Evolutionary conservation across 192 early-diverging fungal genomes (phyloP).

Genomic region (Backusella macrospora): DNA sequence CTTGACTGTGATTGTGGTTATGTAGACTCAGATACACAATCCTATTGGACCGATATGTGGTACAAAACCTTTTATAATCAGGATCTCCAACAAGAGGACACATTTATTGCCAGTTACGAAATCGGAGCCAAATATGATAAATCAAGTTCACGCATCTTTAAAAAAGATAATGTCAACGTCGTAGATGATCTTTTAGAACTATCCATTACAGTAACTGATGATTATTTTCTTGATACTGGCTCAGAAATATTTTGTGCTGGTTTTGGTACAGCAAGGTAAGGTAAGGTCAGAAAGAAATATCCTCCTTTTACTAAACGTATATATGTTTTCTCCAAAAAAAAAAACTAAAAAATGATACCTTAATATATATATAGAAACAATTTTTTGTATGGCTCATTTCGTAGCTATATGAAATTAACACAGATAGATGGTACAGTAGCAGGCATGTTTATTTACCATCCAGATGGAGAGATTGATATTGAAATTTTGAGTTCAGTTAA

Average conservation of each 20-base stretch:
- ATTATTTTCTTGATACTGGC: not conserved
- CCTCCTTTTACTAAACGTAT: no score
- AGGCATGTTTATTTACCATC: conserved; percentile 26
- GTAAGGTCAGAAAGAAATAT: no score
- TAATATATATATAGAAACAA: conserved; percentile 1
- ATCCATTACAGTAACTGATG: conserved; percentile 11
- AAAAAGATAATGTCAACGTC: conserved; percentile 19
- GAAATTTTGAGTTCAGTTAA: conserved; percentile 25
- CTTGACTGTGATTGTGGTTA: conserved; percentile 34
- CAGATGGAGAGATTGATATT: conserved; percentile 34
- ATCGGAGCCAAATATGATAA: conserved; percentile 21
- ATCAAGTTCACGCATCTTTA: conserved; percentile 9
- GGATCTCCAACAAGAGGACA: conserved; percentile 2
- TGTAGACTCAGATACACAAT: not conserved
- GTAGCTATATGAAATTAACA: conserved; percentile 17
- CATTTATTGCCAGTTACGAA: conserved; percentile 26
- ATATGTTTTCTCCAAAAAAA: not conserved
- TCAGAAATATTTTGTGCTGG: conserved; percentile 5
- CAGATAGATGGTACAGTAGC: conserved; percentile 20
- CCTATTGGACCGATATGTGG: conserved; percentile 26
- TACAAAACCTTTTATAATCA: conserved; percentile 13
- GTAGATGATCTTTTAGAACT: conserved; percentile 11
- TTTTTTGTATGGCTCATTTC: conserved; percentile 33
- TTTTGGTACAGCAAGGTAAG: conserved; percentile 29
- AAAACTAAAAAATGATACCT: not conserved